Evolutionary conservation across 345 rosid genomes (phyloP).

Genomic region (Hibiscus tridactylites): DNA sequence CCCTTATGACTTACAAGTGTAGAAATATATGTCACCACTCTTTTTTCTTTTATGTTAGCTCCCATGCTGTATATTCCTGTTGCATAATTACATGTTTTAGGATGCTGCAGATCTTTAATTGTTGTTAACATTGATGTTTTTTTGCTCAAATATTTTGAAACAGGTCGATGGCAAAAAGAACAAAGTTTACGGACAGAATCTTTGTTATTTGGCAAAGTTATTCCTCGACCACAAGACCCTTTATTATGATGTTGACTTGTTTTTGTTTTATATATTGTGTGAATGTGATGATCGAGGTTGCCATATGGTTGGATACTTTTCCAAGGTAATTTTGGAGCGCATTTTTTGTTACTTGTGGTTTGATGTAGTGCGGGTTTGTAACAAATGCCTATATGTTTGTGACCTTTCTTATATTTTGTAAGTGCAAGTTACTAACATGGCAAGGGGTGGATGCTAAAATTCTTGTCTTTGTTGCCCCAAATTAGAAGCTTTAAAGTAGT

Average conservation of each 20-base stretch:
- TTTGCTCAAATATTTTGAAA: slow-evolving; percentile 7
- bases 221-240: slow-evolving; percentile 99
- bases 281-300: slow-evolving; percentile 99
- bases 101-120: neutral
- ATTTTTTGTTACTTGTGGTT: slow-evolving; percentile 2
- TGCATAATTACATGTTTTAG: neutral
- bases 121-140: neutral
- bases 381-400: neutral
- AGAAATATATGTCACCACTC: neutral
- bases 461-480: neutral
- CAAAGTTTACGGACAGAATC: slow-evolving; percentile 98
- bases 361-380: neutral
- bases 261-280: slow-evolving; percentile 82
- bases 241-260: slow-evolving; percentile 93
- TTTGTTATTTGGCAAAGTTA: slow-evolving; percentile 91
- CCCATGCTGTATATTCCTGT: neutral
- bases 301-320: slow-evolving; percentile 99
- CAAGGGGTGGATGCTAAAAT: neutral
- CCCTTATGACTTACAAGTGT: neutral
- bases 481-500: neutral
- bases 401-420: neutral
- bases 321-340: slow-evolving; percentile 55
- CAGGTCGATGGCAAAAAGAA: slow-evolving; percentile 95
- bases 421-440: neutral
- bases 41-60: neutral